Evolutionary conservation across 257 asterid genomes (phyloP), one percentile per base, ranked within the genome.

Genomic region (Capsicum chinense): DNA sequence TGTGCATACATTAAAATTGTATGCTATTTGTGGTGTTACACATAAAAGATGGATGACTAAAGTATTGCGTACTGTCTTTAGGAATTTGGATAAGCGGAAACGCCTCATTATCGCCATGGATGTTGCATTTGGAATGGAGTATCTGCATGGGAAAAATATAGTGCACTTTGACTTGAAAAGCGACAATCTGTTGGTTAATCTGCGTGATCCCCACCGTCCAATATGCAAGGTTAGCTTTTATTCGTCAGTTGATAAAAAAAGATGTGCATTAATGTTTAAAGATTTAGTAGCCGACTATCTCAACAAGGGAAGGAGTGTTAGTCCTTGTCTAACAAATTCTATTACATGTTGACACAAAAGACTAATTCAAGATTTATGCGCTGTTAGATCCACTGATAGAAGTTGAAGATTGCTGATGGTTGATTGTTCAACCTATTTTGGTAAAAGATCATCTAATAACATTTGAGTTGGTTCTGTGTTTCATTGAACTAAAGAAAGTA

Each of bases 141-240:
- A 96, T 90, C 89, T 96, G 92, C 99, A 96, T 73, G 99, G 97
- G 57, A 97, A 93, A 86, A 97, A 97, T 83, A 93, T 97, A 73
- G 99, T 97, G 56, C 99, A 97, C 86, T 97, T 97, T 60, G 99
- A 97, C 92, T 87, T 97, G 92, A 97, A 97, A 92, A 97, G 98
- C 84, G 99, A 95, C 87, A 97, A 97, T 85, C 87, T 97, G 37
- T 92, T 97, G 97, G 99, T 95, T 88, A 95, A 97, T 89, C 97
- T 97, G 57, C 98, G 98, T 67, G 98, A 97, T 87, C 97, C 98
- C n/a, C 99, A 95, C 85, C 97, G 99, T 39, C 99, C 99, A 80
- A 93, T 97, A 87, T 97, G 99, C 95, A 97, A 97, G 99, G 99
- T 97, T 79, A 71, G 94, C 14, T 79, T 83, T 83, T 48, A 42